Evolutionary conservation across 129 eudicot genomes (phyloP).

Genomic region (Ambrosia artemisiifolia): DNA sequence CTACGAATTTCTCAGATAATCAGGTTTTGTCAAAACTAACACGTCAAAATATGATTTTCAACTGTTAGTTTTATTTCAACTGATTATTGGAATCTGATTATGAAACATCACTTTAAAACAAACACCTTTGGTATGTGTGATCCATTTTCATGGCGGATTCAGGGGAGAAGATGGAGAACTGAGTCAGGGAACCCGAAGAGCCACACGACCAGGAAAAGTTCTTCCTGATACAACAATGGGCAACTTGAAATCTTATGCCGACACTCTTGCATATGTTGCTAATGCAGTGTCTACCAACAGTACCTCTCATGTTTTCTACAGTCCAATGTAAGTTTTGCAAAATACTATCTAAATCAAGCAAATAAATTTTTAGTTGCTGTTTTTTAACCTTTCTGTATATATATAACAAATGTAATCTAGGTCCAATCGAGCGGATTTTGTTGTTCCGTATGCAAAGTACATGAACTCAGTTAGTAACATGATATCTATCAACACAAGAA

Average conservation of each 20-base stretch:
- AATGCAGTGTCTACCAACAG: conserved; percentile 62
- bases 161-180: conserved; percentile 91
- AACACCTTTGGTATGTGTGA: background rate
- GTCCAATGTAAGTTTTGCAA: conserved; percentile 60
- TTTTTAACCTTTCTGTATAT: background rate
- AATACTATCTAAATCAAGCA: background rate
- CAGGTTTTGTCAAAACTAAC: background rate
- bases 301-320: conserved; percentile 60
- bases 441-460: conserved; percentile 65
- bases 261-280: conserved; percentile 58
- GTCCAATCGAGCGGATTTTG: conserved; percentile 83
- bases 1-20: background rate
- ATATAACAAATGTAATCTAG: conserved; percentile 34
- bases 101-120: background rate
- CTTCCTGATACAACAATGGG: conserved; percentile 67
- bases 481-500: conserved; percentile 65
- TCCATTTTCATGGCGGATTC: conserved; percentile 12
- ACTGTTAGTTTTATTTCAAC: background rate
- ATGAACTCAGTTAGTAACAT: conserved; percentile 44
- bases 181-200: conserved; percentile 79
- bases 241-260: conserved; percentile 52
- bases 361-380: background rate
- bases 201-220: conserved; percentile 69
- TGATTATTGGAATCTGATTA: background rate
- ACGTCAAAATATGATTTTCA: background rate